Percentiles rank a stretch among this genome's conserved stretches.
These are phyloP conservation scores for Cucurbita pepo DNA, from an alignment of 306 rosid species.

Conservation along the genomic window DNA sequence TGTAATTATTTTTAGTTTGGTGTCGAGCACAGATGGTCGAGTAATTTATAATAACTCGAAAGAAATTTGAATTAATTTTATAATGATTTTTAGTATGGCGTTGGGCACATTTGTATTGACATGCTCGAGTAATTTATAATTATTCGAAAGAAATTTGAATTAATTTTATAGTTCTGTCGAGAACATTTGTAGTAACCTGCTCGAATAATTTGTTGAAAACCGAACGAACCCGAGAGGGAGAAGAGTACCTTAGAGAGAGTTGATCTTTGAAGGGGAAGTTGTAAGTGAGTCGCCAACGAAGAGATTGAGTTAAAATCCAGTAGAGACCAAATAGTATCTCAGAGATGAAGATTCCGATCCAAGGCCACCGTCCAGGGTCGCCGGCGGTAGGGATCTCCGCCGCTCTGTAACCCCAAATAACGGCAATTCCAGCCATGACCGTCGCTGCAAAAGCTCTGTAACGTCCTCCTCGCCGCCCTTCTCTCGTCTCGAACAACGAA, in stretches of 20 bases:
- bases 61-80: too few relatives aligned
- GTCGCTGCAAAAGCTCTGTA: constrained; percentile 20
- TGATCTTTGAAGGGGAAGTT: constrained; percentile 22
- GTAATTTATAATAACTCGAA: too few relatives aligned
- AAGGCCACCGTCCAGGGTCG: constrained; percentile 12
- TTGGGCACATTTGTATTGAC: too few relatives aligned
- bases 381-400: constrained; percentile 1
- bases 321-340: constrained; percentile 34
- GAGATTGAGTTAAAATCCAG: constrained; percentile 53
- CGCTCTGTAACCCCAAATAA: constrained; percentile 42
- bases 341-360: constrained; percentile 19
- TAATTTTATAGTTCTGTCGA: too few relatives aligned
- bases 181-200: too few relatives aligned
- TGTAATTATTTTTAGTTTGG: too few relatives aligned
- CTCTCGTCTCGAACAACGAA: constrained; percentile 23
- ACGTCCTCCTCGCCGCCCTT: constrained; percentile 9
- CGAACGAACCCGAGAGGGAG: too few relatives aligned
- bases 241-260: constrained; percentile 28
- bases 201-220: too few relatives aligned
- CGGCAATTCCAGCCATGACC: constrained; percentile 17
- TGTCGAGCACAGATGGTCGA: too few relatives aligned
- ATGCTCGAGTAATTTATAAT: too few relatives aligned
- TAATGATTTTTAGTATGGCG: too few relatives aligned
- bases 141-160: too few relatives aligned
- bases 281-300: constrained; percentile 24